phyloP scores from a whole-genome alignment of 202 grass and related monocot genomes.

The Dendrocalamus latiflorus region DNA sequence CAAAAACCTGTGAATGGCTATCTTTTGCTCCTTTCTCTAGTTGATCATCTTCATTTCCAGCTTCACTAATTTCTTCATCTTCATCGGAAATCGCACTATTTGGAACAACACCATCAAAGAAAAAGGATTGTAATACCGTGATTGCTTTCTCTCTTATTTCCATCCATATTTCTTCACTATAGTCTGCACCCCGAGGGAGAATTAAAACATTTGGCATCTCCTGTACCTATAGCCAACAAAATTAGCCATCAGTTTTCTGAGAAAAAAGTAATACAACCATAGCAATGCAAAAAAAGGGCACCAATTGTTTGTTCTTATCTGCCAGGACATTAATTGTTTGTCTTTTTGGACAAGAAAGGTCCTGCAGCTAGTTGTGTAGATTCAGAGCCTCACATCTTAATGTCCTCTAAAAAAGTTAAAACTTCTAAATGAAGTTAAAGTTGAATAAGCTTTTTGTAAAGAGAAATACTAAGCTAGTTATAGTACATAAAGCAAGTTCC shows the following conservation, averaged over 20 bases:
- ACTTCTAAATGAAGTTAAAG: not conserved
- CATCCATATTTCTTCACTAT: constrained; percentile 98
- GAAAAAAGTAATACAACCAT: not conserved
- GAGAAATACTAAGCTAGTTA: not conserved
- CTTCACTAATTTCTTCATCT: constrained; percentile 65
- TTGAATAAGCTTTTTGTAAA: too few relatives aligned
- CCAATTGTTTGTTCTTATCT: not conserved
- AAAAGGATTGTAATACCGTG: constrained; percentile 79
- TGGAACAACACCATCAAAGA: constrained; percentile 87
- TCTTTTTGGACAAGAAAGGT: not conserved
- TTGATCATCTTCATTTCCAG: constrained; percentile 54
- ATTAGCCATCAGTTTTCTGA: not conserved
- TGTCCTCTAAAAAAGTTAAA: not conserved
- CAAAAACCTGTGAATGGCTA: constrained; percentile 30
- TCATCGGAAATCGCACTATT: constrained; percentile 73
- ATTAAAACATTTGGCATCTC: constrained; percentile 99
- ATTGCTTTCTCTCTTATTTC: constrained; percentile 95
- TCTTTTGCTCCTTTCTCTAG: constrained; percentile 60
- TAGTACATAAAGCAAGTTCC: not conserved
- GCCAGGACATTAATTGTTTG: not conserved
- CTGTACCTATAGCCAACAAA: constrained; percentile 60
- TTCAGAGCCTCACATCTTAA: too few relatives aligned
- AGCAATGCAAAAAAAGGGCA: not conserved
- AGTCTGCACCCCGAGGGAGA: constrained; percentile 92
- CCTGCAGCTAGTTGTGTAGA: not conserved